Base-by-base conservation (phyloP, 352 stramenopile genomes). In the Pythium plurisporium region DNA sequence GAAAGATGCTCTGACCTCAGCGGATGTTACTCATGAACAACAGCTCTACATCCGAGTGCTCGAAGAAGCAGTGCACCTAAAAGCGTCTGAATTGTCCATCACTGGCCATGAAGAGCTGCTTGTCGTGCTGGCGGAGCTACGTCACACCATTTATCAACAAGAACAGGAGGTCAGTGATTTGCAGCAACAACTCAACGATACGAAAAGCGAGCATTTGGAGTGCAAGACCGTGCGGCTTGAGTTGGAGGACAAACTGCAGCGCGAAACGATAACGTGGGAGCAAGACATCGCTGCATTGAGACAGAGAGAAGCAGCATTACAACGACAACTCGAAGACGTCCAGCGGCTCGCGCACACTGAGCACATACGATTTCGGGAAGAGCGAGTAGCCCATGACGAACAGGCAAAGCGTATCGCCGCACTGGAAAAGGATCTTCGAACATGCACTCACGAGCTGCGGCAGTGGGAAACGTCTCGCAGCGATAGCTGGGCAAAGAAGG, bases 91-190 rank as follows among this genome's bases (percentile, higher is more conserved):
- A 31, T 69, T 91, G 27, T 64, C 79, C 19, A 64, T 90, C 19
- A 80, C 77, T 3, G 82, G 79, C 3, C 81, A 93, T 44, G 83
- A 90, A 55, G 83, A 93, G 52, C 62, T 91, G 0, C 67, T 93
- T 2, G 52, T 91, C 12, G 81, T 93, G 10, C 66, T 93, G 12
- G 78, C 78, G 0, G 81, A 91, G 70, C 60, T 94, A 11, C 71
- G 83, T 0, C 81, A 94, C 36, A 91, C 81, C 4, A 86, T 89
- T 26, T 89, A 87, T 37, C 52, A 82, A 40, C 83, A 90, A 60
- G 79, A 89, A 34, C 75, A 79, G 22, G 74, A 84, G 31, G 40
- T 89, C 7, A 64, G 59, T 4, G 62, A 77, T 10, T 14, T 56
- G 2, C 48, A 69, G 4, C 31, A 67, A 22, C 12, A 45, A 25